Conservation (phyloP, 202 grass and related monocot genomes). For the Carex arenaria region DNA sequence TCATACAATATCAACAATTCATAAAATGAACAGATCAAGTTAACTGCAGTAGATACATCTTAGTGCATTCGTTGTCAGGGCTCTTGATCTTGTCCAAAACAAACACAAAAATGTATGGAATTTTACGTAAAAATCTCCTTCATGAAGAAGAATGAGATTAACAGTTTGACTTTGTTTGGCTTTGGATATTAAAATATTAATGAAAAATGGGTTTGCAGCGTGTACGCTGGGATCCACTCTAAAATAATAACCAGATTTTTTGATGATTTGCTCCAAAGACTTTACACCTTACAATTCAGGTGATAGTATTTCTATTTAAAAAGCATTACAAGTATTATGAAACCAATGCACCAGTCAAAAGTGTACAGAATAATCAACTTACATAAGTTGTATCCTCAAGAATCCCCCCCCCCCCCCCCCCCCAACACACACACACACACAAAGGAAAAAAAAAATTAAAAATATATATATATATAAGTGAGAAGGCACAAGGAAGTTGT, state of each 20-base stretch:
- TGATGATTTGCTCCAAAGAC: not conserved
- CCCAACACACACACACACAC: no score
- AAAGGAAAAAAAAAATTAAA: not conserved
- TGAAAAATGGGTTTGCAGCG: no score
- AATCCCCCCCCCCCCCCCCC: no score
- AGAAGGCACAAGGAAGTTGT: not conserved
- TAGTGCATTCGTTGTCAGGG: not conserved
- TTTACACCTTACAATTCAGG: not conserved
- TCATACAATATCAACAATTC: not conserved
- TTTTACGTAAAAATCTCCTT: not conserved
- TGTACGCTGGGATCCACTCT: not conserved
- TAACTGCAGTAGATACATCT: not conserved
- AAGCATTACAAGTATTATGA: not conserved
- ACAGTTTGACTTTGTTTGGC: not conserved
- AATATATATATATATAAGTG: not conserved
- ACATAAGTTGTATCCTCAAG: not conserved
- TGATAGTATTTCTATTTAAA: not conserved
- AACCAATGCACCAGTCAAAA: not conserved
- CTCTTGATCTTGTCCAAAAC: not conserved
- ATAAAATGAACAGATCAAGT: not conserved
- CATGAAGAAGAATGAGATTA: not conserved
- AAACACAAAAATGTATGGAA: no score
- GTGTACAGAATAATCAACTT: not conserved
- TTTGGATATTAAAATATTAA: not conserved
- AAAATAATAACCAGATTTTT: not conserved